These are phyloP conservation scores for Wolfiporia cocos DNA, from an alignment of 1,284 basidiomycete species.

Conservation along the genomic window DNA sequence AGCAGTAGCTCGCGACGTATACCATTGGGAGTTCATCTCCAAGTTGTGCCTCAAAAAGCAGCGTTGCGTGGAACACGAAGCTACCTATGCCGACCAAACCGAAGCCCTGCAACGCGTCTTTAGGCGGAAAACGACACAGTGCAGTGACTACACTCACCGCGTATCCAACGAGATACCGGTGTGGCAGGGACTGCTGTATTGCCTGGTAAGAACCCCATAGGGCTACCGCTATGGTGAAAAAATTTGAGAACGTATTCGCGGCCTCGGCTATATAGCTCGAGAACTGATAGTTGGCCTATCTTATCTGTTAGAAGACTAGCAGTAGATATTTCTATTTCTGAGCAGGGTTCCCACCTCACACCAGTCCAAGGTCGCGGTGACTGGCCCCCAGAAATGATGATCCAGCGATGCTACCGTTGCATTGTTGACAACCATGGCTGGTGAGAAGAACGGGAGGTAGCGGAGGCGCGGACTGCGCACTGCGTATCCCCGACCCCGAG, in stretches of 20 bases:
- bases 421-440: slow-evolving; percentile 13
- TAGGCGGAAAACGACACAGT: neutral
- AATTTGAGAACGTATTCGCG: slow-evolving; percentile 59
- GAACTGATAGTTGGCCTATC: slow-evolving; percentile 65
- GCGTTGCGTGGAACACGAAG: slow-evolving; percentile 63
- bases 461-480: neutral
- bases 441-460: neutral
- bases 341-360: slow-evolving; percentile 43
- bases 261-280: slow-evolving; percentile 63
- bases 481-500: no score
- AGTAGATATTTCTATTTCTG: neutral
- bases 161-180: slow-evolving; percentile 45
- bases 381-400: slow-evolving; percentile 44
- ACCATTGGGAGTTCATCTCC: slow-evolving; percentile 72
- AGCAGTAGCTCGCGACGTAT: slow-evolving; percentile 47
- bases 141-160: slow-evolving; percentile 33
- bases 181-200: slow-evolving; percentile 37
- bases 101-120: slow-evolving; percentile 37
- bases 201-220: slow-evolving; percentile 37
- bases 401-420: slow-evolving; percentile 9
- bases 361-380: slow-evolving; percentile 67
- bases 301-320: slow-evolving; percentile 8
- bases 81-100: slow-evolving; percentile 58
- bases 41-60: slow-evolving; percentile 63
- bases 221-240: slow-evolving; percentile 48